Conservation (phyloP, 768 basidiomycete species). For the Lentinus tigrinus region DNA sequence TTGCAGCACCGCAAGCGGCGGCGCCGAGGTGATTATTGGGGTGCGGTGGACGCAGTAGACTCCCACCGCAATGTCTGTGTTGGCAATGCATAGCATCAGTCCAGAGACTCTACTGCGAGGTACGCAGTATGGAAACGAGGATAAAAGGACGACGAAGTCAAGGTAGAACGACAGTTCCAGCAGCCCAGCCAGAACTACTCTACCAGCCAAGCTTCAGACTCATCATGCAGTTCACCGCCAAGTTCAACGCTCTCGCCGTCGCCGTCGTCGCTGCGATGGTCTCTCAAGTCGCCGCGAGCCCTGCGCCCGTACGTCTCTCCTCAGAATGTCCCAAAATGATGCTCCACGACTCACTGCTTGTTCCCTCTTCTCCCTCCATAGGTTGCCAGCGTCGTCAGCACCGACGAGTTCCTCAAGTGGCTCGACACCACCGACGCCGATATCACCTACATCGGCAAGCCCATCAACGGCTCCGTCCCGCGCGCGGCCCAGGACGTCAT, state of each 20-base stretch:
- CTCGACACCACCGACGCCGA: slow-evolving; percentile 17
- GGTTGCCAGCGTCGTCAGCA: background rate
- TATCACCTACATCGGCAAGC: slow-evolving; percentile 20
- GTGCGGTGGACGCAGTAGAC: too few relatives aligned
- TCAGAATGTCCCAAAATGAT: too few relatives aligned
- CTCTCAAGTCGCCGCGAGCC: background rate
- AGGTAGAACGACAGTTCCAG: too few relatives aligned
- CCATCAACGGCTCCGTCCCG: slow-evolving; percentile 1
- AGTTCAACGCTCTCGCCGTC: background rate
- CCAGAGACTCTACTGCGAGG: too few relatives aligned
- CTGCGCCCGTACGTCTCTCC: background rate
- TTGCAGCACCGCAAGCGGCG: too few relatives aligned
- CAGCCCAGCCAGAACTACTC: background rate
- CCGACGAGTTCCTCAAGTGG: slow-evolving; percentile 7
- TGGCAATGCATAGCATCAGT: too few relatives aligned
- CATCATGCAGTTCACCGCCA: background rate
- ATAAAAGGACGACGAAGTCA: too few relatives aligned
- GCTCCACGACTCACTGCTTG: too few relatives aligned
- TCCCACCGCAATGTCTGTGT: too few relatives aligned
- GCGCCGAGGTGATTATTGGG: too few relatives aligned
- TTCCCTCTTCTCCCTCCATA: background rate
- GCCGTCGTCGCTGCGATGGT: background rate
- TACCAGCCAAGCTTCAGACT: background rate
- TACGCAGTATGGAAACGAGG: too few relatives aligned
- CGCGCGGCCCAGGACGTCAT: slow-evolving; percentile 20